Base-by-base conservation (phyloP, 2,329 filamentous ascomycete species). In the Cytospora mali region DNA sequence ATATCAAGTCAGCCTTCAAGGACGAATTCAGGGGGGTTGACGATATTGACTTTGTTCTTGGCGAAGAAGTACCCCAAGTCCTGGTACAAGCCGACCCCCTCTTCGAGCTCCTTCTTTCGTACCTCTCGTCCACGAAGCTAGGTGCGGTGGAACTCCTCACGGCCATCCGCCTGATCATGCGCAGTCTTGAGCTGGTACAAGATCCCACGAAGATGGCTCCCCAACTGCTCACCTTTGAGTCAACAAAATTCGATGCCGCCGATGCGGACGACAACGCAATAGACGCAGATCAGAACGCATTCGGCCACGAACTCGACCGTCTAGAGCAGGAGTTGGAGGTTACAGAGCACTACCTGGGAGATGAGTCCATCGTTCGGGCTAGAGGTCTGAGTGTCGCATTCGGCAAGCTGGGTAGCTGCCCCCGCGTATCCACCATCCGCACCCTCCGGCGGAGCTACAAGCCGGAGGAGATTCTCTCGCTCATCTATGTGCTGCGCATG, bases 401-500 rank as follows among this genome's bases (percentile, higher is more conserved):
- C 54, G 83, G 84, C 55, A 89, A 90, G 71, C 81, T 94, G 5
- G 87, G 87, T 71, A 81, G 82, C 25, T 89, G 90, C 67, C 86
- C 90, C 5, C 76, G 82, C 5, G 70, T 80, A 0, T 75, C 81
- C 1, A 87, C 90, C 49, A 84, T 89, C 53, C 80, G 83, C 58
- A 84, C 85, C 3, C 80, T 94, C 51, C 86, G 88, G 48, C 79
- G 81, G 13, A 83, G 82, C 29, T 84, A 92, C 64, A 81, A 83
- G 54, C 87, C 85, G 3, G 83, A 88, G 66, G 88, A 93, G 68
- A 85, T 90, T 27, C 78, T 92, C 13, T 87, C 87, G 39, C 81
- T 94, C 58, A 88, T 93, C 68, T 84, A 89, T 67, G 80, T 93
- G 6, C 80, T 94, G 31, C 86, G 90, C 61, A 81, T 89, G 66